Conservation (phyloP, 2,329 filamentous ascomycete species). For the Xylaria digitata region DNA sequence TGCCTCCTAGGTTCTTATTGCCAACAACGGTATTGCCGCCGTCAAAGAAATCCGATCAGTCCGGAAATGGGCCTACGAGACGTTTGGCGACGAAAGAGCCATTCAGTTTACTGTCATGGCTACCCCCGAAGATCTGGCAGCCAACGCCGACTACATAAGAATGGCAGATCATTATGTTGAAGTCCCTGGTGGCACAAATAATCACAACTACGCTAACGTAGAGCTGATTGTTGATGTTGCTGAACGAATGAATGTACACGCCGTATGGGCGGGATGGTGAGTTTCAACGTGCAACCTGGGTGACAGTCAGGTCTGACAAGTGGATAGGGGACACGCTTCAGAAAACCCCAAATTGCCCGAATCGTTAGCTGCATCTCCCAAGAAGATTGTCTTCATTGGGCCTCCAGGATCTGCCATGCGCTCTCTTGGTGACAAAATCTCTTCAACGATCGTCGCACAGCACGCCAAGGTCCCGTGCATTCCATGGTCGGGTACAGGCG, state of each 20-base stretch:
- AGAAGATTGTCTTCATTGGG: conserved; percentile 99
- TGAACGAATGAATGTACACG: conserved; percentile 97
- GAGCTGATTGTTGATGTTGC: conserved; percentile 99
- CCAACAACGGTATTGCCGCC: conserved; percentile 99
- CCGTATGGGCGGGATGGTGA: conserved; percentile 98
- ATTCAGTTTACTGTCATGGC: conserved; percentile 99
- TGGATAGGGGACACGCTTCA: conserved; percentile 87
- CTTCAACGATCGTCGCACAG: conserved; percentile 98
- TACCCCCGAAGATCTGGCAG: conserved; percentile 95
- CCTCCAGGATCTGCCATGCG: conserved; percentile 98
- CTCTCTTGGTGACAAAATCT: conserved; percentile 99
- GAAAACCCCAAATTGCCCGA: conserved; percentile 98
- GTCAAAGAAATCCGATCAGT: conserved; percentile 99
- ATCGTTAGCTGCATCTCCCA: conserved; percentile 92
- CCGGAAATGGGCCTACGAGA: conserved; percentile 99
- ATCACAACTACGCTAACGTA: conserved; percentile 99
- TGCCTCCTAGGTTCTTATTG: conserved; percentile 83
- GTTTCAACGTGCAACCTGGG: conserved; percentile 48
- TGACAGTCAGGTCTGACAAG: conserved; percentile 28
- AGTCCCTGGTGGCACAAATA: conserved; percentile 98
- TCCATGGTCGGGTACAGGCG: conserved; percentile 97
- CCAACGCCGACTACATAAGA: conserved; percentile 98
- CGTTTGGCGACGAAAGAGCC: conserved; percentile 96
- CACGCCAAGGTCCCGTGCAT: conserved; percentile 97
- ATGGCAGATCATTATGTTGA: conserved; percentile 99